Percentiles rank a stretch among this genome's conserved stretches.
phyloP scores from a whole-genome alignment of 352 stramenopile species.

The Aphanomyces cochlioides region DNA sequence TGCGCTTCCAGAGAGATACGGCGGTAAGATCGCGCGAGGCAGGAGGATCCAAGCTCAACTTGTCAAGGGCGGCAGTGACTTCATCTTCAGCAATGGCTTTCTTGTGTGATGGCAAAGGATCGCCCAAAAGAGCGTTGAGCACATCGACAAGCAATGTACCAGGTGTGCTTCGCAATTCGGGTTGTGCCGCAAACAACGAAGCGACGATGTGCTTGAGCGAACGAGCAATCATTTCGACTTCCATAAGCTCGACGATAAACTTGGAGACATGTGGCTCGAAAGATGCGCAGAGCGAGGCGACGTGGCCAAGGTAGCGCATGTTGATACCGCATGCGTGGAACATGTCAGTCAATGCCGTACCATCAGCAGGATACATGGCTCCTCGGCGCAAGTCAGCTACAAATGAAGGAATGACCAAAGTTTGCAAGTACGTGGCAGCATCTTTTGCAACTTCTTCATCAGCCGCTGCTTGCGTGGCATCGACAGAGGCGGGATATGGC shows the following conservation, averaged over 20 bases:
- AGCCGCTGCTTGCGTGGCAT: slow-evolving; percentile 53
- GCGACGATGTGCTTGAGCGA: slow-evolving; percentile 84
- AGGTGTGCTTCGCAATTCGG: slow-evolving; percentile 56
- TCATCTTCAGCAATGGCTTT: slow-evolving; percentile 27
- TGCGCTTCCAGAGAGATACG: slow-evolving; percentile 51
- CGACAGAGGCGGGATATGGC: slow-evolving; percentile 76
- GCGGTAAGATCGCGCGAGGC: slow-evolving; percentile 36
- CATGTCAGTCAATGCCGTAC: slow-evolving; percentile 88
- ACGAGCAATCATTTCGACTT: slow-evolving; percentile 95
- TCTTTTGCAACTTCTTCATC: slow-evolving; percentile 75
- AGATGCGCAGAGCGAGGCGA: slow-evolving; percentile 85
- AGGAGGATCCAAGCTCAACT: slow-evolving; percentile 16
- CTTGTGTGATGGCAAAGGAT: slow-evolving; percentile 23
- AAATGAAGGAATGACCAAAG: slow-evolving; percentile 82
- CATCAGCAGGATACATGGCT: slow-evolving; percentile 82
- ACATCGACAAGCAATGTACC: slow-evolving; percentile 75
- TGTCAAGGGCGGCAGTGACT: slow-evolving; percentile 22
- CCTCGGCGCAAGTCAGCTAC: slow-evolving; percentile 79
- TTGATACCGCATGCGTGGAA: slow-evolving; percentile 96
- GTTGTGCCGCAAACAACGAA: slow-evolving; percentile 63
- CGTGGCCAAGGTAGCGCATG: slow-evolving; percentile 92
- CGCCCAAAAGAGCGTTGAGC: slow-evolving; percentile 82
- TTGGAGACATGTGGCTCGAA: slow-evolving; percentile 88
- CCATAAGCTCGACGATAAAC: slow-evolving; percentile 92
- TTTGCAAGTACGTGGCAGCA: slow-evolving; percentile 78